Evolutionary conservation across 805 yeast species (phyloP), one percentile per base, ranked within the genome.

Genomic region (Komagataella pseudopastoris): DNA sequence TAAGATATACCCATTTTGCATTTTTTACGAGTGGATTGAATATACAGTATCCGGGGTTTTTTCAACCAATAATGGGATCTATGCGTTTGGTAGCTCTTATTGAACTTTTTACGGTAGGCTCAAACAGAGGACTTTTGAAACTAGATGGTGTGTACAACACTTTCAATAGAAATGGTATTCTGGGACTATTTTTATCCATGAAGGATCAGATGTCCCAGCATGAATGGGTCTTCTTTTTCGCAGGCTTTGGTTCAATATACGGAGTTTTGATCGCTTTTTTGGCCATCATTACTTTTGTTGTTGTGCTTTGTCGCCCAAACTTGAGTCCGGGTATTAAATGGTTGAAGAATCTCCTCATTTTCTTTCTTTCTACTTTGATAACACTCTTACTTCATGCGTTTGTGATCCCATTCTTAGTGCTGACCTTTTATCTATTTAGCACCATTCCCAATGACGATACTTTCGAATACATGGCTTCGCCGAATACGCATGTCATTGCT

Each of bases 21-120:
- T 71, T 79, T 46, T 77, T 81, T 59, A 69, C 76, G 56, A 77
- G 76, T 5, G 83, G 78, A 3, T 64, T 83, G 24, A 71, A 72
- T 55, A 60, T 83, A 17, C 64, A 69, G 23, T 83, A 77, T 56
- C 88, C 89, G 0, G 86, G 84, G 0, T 80, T 76, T 58, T 77
- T 72, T 53, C 83, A 75, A 54, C 84, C 84, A 0, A 60, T 77
- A 12, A 61, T 80, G 48, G 67, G 78, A 2, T 64, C 71, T 14
- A 58, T 77, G 17, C 63, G 77, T 16, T 81, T 88, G 88, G 66
- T 75, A 46, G 76, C 80, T 1, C 63, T 83, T n/a, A 61, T 80
- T 52, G 72, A 52, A 39, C 36, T 57, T 20, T 16, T 45, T 7
- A 22, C 47, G 4, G 47, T 20, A 6, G 12, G 7, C 8, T 23